Evolutionary conservation across 805 yeast species (phyloP), one percentile per base, ranked within the genome.

Genomic region (Starmerella vitae): DNA sequence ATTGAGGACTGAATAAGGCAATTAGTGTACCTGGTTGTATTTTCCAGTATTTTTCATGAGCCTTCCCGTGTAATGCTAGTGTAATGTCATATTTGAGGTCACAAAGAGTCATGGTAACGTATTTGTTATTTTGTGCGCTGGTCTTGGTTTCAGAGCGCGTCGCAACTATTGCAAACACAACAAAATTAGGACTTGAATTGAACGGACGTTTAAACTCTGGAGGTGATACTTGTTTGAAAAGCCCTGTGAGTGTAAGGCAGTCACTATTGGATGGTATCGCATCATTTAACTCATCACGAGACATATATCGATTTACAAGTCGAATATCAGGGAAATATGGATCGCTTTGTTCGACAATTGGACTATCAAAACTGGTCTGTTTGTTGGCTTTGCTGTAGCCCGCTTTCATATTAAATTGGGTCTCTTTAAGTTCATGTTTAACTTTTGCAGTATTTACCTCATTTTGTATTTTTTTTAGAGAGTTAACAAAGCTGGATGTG

Each of bases 31-130:
- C 96, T 1, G 74, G 65, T 37, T 73, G 63, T 2, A 85, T 51
- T 46, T 79, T 83, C 75, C 82, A 82, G 56, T 74, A 79, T 52
- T 70, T 72, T 18, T 72, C 71, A 45, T 77, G 77, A 4, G 84
- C 80, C 14, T 66, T 61, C 1, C 77, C 85, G 53, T 79, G 77
- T 3, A 86, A 55, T 41, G 74, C 69, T 5, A 84, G 52, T 34
- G 74, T 71, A 2, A 85, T 56, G 2, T 71, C 70, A 37, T 68
- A 69, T 37, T 65, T 65, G 50, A 85, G 77, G 53, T 81, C 80
- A 0, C 93, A 79, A 3, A 88, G 50, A 2, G 71, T 68, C 17
- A 85, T 41, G 41, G 70, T 70, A 47, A 81, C 61, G 52, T 64
- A 86, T 52, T 76, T 78, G 12, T 64, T 60, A n/a, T 64, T 45